Conservation (phyloP, 192 early-diverging fungal species). For the Diversispora eburnea region DNA sequence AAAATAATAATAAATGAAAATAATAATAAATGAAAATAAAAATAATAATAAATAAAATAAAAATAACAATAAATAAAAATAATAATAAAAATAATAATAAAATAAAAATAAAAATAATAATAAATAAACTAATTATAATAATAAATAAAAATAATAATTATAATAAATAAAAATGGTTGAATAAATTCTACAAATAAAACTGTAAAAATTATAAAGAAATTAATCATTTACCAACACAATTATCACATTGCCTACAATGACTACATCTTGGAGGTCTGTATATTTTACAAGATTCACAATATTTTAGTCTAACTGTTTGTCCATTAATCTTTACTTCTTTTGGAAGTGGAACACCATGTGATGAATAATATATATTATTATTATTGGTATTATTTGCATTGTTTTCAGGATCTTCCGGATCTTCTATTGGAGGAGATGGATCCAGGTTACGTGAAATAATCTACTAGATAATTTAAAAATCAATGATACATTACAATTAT, state of each 20-base stretch:
- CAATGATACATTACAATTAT: neutral
- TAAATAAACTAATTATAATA: no score
- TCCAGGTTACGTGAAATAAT: conserved; percentile 71
- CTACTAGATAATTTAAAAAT: conserved; percentile 11
- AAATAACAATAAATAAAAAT: neutral
- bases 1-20: no score
- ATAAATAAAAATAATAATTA: no score
- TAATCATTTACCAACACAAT: conserved; percentile 69
- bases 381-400: conserved; percentile 19
- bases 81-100: no score
- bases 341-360: conserved; percentile 39
- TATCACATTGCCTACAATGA: conserved; percentile 86
- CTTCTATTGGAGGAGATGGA: conserved; percentile 48
- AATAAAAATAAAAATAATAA: no score
- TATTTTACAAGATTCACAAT: conserved; percentile 85
- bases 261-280: conserved; percentile 85
- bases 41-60: no score
- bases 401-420: conserved; percentile 48
- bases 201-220: neutral
- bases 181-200: neutral
- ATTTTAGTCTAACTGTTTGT: conserved; percentile 68
- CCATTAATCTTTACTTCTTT: conserved; percentile 63
- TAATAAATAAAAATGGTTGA: neutral
- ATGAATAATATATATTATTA: conserved; percentile 32
- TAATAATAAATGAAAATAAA: no score